Evolutionary conservation across 192 early-diverging fungal species (phyloP), one percentile per base, ranked within the genome.

Genomic region (Backusella westeae): DNA sequence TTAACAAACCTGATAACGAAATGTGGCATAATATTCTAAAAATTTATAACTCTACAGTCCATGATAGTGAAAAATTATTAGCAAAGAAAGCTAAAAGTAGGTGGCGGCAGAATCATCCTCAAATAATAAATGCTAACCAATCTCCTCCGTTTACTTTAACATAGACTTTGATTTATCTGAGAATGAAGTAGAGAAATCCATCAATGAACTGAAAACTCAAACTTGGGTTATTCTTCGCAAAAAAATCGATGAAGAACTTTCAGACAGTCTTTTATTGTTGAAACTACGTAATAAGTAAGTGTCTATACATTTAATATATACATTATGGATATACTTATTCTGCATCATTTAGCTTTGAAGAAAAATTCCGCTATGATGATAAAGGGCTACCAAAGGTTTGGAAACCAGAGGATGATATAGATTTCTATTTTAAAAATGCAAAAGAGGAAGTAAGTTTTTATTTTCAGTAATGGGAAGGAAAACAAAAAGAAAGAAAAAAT

Each of bases 321-420:
- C 36, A 74, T 34, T 69, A 73, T 29, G 41, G 52, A 23, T 26
- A 34, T 41, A 44, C 67, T 38, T 63, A 67, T 15, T 46, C 19
- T 74, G 35, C 42, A 65, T 79, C 39, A 19, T 42, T 39, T 67
- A 87, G 88, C 67, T 96, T 99, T 74, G 96, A 99, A 84, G 91
- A 92, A 72, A 87, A 91, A 71, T 99, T 99, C 89, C 84, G 97
- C 52, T 99, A 99, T 80, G 97, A 98, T 76, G 96, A 94, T 4
- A 82, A 90, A 41, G 98, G 97, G 19, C 78, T 99, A 21, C 98
- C 98, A 26, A 88, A 95, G 39, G 93, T 99, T 38, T 99, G 98
- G 98, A 92, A 90, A 73, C 94, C 96, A 7, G 89, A 90, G 32
- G 98, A 99, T 83, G 96, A 97, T 82, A 97, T 99, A 71, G 97